These are phyloP conservation scores for Erodium maritimum DNA, from an alignment of 345 rosid species.

Conservation along the genomic window DNA sequence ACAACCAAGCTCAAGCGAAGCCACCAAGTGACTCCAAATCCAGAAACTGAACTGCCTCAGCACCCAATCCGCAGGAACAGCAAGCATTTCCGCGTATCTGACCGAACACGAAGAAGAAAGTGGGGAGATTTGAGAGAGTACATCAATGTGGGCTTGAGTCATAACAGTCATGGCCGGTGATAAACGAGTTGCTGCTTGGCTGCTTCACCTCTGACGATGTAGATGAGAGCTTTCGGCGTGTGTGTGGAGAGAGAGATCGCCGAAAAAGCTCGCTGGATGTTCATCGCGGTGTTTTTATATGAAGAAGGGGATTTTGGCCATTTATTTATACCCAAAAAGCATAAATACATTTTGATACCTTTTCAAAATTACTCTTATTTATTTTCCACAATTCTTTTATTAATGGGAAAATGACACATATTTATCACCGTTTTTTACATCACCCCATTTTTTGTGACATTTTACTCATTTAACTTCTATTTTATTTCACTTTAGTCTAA, in stretches of 20 bases:
- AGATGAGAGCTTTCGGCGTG: constrained; percentile 1
- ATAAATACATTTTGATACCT: too few species aligned
- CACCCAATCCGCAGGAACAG: background rate
- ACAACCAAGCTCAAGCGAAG: constrained; percentile 7
- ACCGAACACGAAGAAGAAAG: background rate
- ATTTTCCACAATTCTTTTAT: too few species aligned
- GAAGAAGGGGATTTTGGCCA: constrained; percentile 12
- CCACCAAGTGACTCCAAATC: background rate
- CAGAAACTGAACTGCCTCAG: background rate
- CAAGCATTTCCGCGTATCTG: too few species aligned
- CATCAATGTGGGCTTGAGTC: constrained; percentile 54
- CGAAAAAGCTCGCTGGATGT: constrained; percentile 13
- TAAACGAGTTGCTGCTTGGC: background rate
- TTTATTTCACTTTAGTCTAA: too few species aligned
- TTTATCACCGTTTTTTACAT: too few species aligned
- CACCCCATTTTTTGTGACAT: too few species aligned
- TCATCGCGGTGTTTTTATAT: constrained; percentile 8
- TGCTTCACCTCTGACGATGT: background rate
- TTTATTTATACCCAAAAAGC: too few species aligned
- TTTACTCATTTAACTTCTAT: too few species aligned
- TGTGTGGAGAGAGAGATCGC: constrained; percentile 17
- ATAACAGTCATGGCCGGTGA: constrained; percentile 42
- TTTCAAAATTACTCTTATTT: too few species aligned
- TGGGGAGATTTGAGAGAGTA: constrained; percentile 9
- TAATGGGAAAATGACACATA: too few species aligned